Evolutionary conservation across 192 early-diverging fungal species (phyloP).

Genomic region (Entrophospora sp.): DNA sequence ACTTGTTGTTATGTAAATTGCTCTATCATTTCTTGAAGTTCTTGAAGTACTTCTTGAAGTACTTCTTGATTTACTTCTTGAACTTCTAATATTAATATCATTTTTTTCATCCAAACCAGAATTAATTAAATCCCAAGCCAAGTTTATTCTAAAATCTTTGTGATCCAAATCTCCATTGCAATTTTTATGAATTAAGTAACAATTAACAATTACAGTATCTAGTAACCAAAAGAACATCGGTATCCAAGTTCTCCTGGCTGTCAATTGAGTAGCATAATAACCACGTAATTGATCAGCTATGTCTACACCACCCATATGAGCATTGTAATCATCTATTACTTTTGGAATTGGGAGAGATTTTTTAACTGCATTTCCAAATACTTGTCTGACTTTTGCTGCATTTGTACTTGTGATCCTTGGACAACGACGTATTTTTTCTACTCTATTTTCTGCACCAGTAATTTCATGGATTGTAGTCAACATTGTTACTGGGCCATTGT

Average conservation of each 20-base stretch:
- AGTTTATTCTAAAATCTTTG: not conserved
- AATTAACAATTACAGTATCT: constrained; percentile 15
- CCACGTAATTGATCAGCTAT: constrained; percentile 20
- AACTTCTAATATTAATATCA: too few species aligned
- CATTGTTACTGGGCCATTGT: constrained; percentile 29
- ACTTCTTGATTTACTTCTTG: too few species aligned
- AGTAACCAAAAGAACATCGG: constrained; percentile 18
- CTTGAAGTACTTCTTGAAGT: too few species aligned
- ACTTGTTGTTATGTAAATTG: too few species aligned
- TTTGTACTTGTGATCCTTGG: not conserved
- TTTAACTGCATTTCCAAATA: constrained; percentile 14
- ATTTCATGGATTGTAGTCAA: constrained; percentile 27
- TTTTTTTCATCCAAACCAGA: too few species aligned
- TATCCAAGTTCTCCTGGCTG: constrained; percentile 10
- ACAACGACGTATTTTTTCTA: not conserved
- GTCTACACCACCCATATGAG: constrained; percentile 17
- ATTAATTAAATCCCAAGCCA: constrained; percentile 4
- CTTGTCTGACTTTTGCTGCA: constrained; percentile 1
- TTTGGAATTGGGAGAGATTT: constrained; percentile 19
- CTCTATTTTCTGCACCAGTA: not conserved
- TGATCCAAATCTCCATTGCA: not conserved
- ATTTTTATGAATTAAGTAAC: too few species aligned
- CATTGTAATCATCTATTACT: constrained; percentile 22
- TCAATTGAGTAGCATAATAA: constrained; percentile 16
- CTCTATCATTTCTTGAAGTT: too few species aligned